Conservation (phyloP, 148 eudicot species). For the Persicaria tinctoria region DNA sequence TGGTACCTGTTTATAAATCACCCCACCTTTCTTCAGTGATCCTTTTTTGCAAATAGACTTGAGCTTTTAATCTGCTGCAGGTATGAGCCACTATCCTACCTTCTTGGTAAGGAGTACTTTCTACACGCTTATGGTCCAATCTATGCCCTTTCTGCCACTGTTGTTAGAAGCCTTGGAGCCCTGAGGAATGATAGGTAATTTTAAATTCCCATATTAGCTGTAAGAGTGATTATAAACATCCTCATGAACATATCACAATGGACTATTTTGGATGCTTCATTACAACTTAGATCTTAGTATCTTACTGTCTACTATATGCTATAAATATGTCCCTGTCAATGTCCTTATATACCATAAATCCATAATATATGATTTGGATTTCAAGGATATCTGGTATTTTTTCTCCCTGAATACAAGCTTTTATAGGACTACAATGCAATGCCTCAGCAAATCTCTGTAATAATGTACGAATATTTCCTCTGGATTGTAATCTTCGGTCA, state of each 20-base stretch:
- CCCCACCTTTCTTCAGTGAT: not conserved
- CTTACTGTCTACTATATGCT: not conserved
- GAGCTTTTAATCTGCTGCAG: slow-evolving; percentile 34
- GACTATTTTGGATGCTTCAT: not conserved
- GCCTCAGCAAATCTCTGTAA: not conserved
- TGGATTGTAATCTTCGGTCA: not conserved
- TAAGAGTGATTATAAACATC: not conserved
- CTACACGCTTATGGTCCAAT: slow-evolving; percentile 97
- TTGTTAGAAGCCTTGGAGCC: slow-evolving; percentile 81
- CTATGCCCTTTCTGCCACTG: slow-evolving; percentile 87
- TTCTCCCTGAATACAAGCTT: not conserved
- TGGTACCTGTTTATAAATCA: not conserved
- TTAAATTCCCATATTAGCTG: not conserved
- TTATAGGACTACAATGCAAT: not conserved
- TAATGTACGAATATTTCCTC: not conserved
- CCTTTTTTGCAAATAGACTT: not conserved
- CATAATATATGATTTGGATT: not conserved
- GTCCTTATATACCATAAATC: not conserved
- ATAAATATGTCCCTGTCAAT: not conserved
- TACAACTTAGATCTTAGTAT: not conserved
- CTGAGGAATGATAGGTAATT: slow-evolving; percentile 76
- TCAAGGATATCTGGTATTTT: not conserved
- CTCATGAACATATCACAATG: not conserved
- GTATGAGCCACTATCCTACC: slow-evolving; percentile 78
- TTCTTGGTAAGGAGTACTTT: slow-evolving; percentile 91